Evolutionary conservation across 352 stramenopile species (phyloP).

Genomic region (Phytophthora kernoviae): DNA sequence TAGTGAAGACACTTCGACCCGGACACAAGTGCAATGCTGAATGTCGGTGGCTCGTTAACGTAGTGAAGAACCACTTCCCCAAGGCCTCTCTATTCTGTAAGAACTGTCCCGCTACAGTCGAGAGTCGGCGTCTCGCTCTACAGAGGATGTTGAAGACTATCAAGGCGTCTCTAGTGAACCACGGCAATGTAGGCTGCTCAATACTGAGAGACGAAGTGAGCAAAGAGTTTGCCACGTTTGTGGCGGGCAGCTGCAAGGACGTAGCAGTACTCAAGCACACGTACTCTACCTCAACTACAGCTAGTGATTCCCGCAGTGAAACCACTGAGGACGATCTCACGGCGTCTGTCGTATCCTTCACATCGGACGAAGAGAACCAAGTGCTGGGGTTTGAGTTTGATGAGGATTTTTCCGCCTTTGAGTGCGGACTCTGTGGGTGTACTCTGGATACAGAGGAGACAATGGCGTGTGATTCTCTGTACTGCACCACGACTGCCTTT

Average conservation of each 20-base stretch:
- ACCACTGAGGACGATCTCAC: conserved; percentile 17
- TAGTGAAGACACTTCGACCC: conserved; percentile 45
- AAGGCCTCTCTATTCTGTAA: conserved; percentile 41
- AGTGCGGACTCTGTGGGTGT: conserved; percentile 30
- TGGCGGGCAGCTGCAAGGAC: conserved; percentile 33
- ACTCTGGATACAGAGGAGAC: conserved; percentile 30
- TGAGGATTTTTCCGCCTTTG: conserved; percentile 25
- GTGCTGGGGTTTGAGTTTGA: conserved; percentile 31
- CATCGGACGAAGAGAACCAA: conserved; percentile 37
- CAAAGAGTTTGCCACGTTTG: conserved; percentile 31
- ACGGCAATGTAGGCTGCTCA: conserved; percentile 30
- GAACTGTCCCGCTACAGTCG: conserved; percentile 33
- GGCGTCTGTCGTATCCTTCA: conserved; percentile 28
- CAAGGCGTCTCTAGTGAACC: conserved; percentile 35
- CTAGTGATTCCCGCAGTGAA: conserved; percentile 10
- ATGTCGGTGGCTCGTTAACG: conserved; percentile 58
- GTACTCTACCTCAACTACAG: conserved; percentile 9
- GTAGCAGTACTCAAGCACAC: conserved; percentile 14
- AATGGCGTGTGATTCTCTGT: conserved; percentile 11
- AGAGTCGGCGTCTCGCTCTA: conserved; percentile 32
- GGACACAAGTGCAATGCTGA: conserved; percentile 66
- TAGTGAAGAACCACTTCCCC: conserved; percentile 60
- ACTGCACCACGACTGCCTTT: conserved; percentile 36
- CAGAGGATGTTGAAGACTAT: conserved; percentile 29
- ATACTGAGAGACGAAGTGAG: conserved; percentile 33